phyloP scores from a whole-genome alignment of 495 filamentous ascomycete species.

The Penicillium cataractarum region DNA sequence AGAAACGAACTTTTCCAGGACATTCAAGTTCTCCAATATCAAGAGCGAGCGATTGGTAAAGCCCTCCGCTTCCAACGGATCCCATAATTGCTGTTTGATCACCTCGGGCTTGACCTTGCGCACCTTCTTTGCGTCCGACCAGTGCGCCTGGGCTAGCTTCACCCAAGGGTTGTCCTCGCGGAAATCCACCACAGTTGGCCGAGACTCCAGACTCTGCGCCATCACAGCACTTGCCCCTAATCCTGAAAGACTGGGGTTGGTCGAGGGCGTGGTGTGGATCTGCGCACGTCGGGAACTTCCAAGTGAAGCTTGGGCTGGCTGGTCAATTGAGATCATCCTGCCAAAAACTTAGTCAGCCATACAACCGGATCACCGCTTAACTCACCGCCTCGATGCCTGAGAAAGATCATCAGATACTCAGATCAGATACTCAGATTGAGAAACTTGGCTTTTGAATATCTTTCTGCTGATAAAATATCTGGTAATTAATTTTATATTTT shows the following conservation, averaged over 20 bases:
- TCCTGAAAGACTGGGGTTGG: conserved; percentile 32
- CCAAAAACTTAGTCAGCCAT: neutral
- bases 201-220: conserved; percentile 53
- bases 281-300: conserved; percentile 34
- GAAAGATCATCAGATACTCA: neutral
- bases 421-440: neutral
- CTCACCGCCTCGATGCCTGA: neutral
- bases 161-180: conserved; percentile 82
- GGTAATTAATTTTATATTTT: neutral
- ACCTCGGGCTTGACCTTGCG: conserved; percentile 81
- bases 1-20: conserved; percentile 74
- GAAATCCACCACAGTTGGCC: conserved; percentile 66
- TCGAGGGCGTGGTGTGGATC: conserved; percentile 34
- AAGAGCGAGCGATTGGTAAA: conserved; percentile 80
- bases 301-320: conserved; percentile 27
- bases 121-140: conserved; percentile 74
- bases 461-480: neutral
- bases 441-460: neutral
- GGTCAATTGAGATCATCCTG: conserved; percentile 5
- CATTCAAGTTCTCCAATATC: conserved; percentile 85
- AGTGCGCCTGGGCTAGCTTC: conserved; percentile 80
- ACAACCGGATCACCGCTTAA: neutral
- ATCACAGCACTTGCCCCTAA: conserved; percentile 42
- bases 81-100: conserved; percentile 90
- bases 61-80: conserved; percentile 75